These are phyloP conservation scores for Ettlia oleoabundans DNA, from an alignment of 139 green algal genomes.

Conservation along the genomic window DNA sequence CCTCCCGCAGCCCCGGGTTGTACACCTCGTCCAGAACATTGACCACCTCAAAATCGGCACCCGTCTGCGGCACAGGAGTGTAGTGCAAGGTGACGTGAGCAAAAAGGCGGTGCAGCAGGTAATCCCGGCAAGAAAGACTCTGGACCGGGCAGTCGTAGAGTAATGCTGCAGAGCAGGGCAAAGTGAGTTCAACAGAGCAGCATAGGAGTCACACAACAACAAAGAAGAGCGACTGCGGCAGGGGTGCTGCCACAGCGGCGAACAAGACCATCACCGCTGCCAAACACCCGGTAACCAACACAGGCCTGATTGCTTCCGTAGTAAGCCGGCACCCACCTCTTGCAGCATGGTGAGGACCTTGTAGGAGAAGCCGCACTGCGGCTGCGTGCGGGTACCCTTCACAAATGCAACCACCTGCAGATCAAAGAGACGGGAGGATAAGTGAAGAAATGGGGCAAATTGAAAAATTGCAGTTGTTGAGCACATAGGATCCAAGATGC, in stretches of 20 bases:
- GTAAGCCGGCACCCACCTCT: conserved; percentile 32
- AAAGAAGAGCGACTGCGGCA: too few species aligned
- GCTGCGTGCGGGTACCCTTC: conserved; percentile 88
- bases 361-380: conserved; percentile 91
- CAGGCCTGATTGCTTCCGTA: neutral
- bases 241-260: too few species aligned
- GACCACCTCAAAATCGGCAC: conserved; percentile 74
- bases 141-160: too few species aligned
- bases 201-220: too few species aligned
- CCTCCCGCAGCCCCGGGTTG: conserved; percentile 88
- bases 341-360: conserved; percentile 84
- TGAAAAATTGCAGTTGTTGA: too few species aligned
- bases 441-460: too few species aligned
- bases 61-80: conserved; percentile 50
- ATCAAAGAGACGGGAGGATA: neutral
- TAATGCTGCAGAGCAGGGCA: too few species aligned
- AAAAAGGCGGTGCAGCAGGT: neutral
- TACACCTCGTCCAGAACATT: conserved; percentile 95
- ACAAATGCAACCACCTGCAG: conserved; percentile 91
- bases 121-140: too few species aligned
- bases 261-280: too few species aligned
- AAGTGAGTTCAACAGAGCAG: too few species aligned
- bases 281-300: too few species aligned
- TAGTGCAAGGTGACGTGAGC: neutral
- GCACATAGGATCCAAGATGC: too few species aligned